phyloP scores from a whole-genome alignment of 2,329 filamentous ascomycete species.

The Aspergillus puulaauensis region DNA sequence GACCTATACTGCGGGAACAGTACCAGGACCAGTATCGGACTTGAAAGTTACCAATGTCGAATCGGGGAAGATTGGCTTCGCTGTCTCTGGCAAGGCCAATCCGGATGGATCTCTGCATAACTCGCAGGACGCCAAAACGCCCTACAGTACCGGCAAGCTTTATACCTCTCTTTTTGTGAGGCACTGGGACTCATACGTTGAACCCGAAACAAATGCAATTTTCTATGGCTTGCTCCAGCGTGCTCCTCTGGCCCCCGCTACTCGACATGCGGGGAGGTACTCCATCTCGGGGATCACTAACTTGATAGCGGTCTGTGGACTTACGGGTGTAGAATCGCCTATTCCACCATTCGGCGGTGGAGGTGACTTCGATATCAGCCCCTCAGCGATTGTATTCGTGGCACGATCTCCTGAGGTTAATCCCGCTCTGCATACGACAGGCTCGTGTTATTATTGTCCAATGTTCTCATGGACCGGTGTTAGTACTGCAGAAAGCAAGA shows the following conservation, averaged over 20 bases:
- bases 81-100: constrained; percentile 48
- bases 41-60: constrained; percentile 46
- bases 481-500: constrained; percentile 29
- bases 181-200: constrained; percentile 54
- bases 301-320: constrained; percentile 39
- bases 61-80: constrained; percentile 45
- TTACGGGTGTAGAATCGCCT: constrained; percentile 45
- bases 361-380: constrained; percentile 48
- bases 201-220: constrained; percentile 50
- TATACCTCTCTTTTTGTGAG: constrained; percentile 54
- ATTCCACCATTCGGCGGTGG: constrained; percentile 50
- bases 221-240: constrained; percentile 50
- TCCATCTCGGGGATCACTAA: constrained; percentile 45
- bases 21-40: constrained; percentile 47
- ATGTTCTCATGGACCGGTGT: constrained; percentile 44
- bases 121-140: constrained; percentile 48
- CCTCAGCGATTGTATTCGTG: constrained; percentile 46
- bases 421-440: constrained; percentile 48
- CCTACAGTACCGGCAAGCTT: constrained; percentile 46
- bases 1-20: constrained; percentile 46
- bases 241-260: constrained; percentile 36
- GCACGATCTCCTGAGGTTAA: constrained; percentile 47
- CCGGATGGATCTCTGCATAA: constrained; percentile 51
- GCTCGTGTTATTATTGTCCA: constrained; percentile 46
- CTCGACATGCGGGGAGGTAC: constrained; percentile 39